Base-by-base conservation (phyloP, 768 basidiomycete genomes). In the Calvatia gigantea region DNA sequence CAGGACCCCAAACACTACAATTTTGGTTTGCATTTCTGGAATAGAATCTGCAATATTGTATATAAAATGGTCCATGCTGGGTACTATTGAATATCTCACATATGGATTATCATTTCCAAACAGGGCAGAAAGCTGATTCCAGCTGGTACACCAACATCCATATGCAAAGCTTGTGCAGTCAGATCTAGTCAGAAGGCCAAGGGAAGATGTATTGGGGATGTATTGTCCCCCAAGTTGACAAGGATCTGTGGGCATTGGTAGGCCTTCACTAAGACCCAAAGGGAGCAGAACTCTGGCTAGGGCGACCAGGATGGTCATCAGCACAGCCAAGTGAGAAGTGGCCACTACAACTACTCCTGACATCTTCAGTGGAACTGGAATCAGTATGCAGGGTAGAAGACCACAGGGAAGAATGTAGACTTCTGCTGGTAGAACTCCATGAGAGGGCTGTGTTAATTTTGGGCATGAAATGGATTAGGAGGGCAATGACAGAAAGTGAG, bases 371-470 rank as follows among this genome's bases (percentile, higher is more conserved):
- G 44, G 44, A 37, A 5, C 29, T 21, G 9, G 60, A 42, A 23
- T 58, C 61, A 2, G 62, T 56, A 21, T 57, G 57, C 23, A 66
- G 55, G 19, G 64, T 46, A 2, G 49, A 54, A 1, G 65, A 53
- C 65, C 65, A 66, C 2, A 61, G 47, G 4, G 63, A 64, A 7
- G 62, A 35, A 33, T 66, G 65, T 3, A 66, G 52, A 12, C 38
- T 55, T 4, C 60, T 44, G 11, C 60, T 58, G 42, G 63, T 60
- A 27, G 61, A 56, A 41, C 61, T 66, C 63, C 65, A 66, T 19
- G 63, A 54, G 15, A 58, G 19, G 6, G 65, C 65, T 3, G 65
- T 29, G 37, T 62, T 60, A 1, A 60, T 52, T 11, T 43, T 43
- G 1, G 63, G 62, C 23, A 62, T 39, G 35, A 49, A 58, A 28